Evolutionary conservation across 495 filamentous ascomycete genomes (phyloP), one percentile per base, ranked within the genome.

Genomic region (Staphylotrichum tortipilum): DNA sequence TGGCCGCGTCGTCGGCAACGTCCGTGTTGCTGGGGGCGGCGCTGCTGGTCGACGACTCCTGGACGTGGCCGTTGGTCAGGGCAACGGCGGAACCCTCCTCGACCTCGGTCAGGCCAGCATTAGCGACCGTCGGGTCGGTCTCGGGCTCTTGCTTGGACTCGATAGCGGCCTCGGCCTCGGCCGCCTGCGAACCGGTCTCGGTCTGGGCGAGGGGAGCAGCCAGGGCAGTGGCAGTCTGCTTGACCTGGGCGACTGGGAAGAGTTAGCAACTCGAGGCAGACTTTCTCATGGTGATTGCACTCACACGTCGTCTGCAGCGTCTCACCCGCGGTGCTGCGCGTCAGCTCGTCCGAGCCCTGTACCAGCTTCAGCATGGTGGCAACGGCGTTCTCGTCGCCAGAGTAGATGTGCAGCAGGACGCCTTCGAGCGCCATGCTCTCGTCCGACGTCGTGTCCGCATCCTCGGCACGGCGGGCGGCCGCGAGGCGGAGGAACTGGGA

Each of bases 371-470:
- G 63, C 73, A 94, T 91, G 11, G 86, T 79, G 30, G 77, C 72
- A 14, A 99, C 87, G 15, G 89, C 90, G 56, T 78, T 76, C 41
- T 84, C 77, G 55, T 89, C 85, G 26, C 94, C 94, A 18, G 81
- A 83, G 66, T 99, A 99, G 33, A 97, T 83, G 58, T 86, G 75
- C 44, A 90, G 81, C 35, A 99, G 75, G 23, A 92, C 83, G 44
- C 86, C 88, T 68, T 99, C 94, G 51, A 97, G 85, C 36, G 89
- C 92, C 67, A 79, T 79, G 59, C 79, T 86, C 67, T 95, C 88
- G 29, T 86, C 82, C 1, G 70, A 47, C 3, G 72, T 63, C 17
- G 81, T 74, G 57, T 84, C 78, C 38, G 78, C 78, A 50, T 86
- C 81, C 42, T 74, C 81, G 22, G 67, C 66, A 56, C 88, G 74